phyloP scores from a whole-genome alignment of 2,329 filamentous ascomycete genomes.

The Acarospora socialis region DNA sequence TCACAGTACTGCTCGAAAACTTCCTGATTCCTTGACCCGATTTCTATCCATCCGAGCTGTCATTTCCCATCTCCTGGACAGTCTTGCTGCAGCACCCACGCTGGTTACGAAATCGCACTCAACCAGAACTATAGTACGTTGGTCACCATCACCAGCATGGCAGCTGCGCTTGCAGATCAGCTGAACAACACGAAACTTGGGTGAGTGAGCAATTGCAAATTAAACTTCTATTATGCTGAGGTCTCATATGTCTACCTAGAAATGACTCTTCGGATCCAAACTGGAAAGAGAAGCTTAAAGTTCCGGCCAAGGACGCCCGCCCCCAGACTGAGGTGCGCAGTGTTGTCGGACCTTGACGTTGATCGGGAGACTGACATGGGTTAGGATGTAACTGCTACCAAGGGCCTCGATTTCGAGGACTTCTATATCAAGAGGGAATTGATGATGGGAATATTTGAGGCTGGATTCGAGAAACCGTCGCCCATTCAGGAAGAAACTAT shows the following conservation, averaged over 20 bases:
- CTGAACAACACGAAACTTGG: slow-evolving; percentile 30
- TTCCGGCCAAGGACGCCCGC: slow-evolving; percentile 33
- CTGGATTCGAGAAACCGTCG: slow-evolving; percentile 95
- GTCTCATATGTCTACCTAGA: slow-evolving; percentile 4
- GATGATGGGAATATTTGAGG: slow-evolving; percentile 98
- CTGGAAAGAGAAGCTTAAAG: slow-evolving; percentile 33
- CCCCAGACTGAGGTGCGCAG: slow-evolving; percentile 36
- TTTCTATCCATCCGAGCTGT: too few species aligned
- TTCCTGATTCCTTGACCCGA: too few species aligned
- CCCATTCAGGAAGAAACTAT: slow-evolving; percentile 99
- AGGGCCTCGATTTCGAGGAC: slow-evolving; percentile 94
- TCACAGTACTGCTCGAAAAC: too few species aligned
- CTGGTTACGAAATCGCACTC: too few species aligned
- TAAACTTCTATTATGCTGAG: neutral
- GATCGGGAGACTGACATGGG: slow-evolving; percentile 13
- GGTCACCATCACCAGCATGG: too few species aligned
- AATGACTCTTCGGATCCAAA: slow-evolving; percentile 15
- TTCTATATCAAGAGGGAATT: slow-evolving; percentile 90
- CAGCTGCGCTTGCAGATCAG: slow-evolving; percentile 31
- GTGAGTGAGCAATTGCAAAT: slow-evolving; percentile 17
- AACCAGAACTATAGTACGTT: too few species aligned
- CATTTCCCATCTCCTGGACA: too few species aligned
- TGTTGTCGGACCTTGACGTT: slow-evolving; percentile 6
- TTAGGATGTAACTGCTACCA: slow-evolving; percentile 94
- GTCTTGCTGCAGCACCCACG: too few species aligned